Base-by-base conservation (phyloP, 441 rosid species). In the Erysimum cheiri region DNA sequence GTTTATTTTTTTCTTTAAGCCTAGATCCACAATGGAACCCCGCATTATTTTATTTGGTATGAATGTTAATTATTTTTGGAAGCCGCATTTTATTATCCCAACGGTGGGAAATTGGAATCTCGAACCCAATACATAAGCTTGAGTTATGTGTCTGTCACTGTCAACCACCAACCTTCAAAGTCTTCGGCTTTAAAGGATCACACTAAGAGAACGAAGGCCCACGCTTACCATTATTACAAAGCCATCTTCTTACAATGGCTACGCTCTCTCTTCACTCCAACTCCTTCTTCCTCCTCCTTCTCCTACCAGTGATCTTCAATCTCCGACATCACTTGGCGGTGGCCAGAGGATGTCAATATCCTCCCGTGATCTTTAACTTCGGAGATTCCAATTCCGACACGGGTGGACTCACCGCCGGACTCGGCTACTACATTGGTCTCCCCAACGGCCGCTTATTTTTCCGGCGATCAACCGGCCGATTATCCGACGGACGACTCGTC, bases 371-470 rank as follows among this genome's bases (percentile, higher is more conserved):
- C 76, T 92, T 89, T 92, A 87, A 81, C 84, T 89, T 88, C 36
- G 98, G 96, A 4, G 93, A 92, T 72, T 92, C 96, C 3, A 89
- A 89, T 84, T 88, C 96, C 32, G 96, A 89, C 82, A 88, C 96
- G 2, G 98, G 98, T 15, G 93, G 87, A 8, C 94, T 92, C n/a
- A 48, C 47, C 13, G 88, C 92, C 12, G 98, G 92, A 13, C 91
- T 88, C 26, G 96, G 97, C 8, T 89, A 88, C 69, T 67, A 84
- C 24, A 82, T 89, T 61, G 78, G 75, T 63, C 76, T 64, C 12
- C 98, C 98, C 1, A 78, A 92, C 50, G 94, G 93, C 67, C 87
- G 94, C 8, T 50, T 81, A 7, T 92, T 83, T 77, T 92, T 89
- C 70, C 80, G 70, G 59, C 68, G 81, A 57, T 83, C 94, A 46